Evolutionary conservation across 2,329 filamentous ascomycete species (phyloP).

Genomic region (Fusarium tanahbumbuense): DNA sequence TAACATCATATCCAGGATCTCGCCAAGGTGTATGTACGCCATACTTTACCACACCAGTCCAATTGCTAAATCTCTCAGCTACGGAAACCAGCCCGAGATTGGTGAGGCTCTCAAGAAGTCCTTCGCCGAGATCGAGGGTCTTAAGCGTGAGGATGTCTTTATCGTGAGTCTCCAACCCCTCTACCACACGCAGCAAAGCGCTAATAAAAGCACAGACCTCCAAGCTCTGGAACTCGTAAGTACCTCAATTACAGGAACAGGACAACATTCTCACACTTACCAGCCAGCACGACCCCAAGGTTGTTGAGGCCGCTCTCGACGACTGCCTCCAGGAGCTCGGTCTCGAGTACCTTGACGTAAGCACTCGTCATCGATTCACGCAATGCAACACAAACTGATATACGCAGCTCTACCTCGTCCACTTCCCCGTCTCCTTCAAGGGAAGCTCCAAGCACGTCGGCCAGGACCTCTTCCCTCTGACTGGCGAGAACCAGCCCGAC

Average conservation of each 20-base stretch:
- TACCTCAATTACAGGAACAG: accelerated
- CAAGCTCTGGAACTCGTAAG: constrained; percentile 70
- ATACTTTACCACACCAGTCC: background rate
- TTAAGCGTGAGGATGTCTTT: constrained; percentile 75
- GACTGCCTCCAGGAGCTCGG: constrained; percentile 74
- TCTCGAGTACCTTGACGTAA: constrained; percentile 74
- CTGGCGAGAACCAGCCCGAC: constrained; percentile 68
- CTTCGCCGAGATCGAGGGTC: constrained; percentile 76
- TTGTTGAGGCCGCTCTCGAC: constrained; percentile 69
- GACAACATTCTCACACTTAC: background rate
- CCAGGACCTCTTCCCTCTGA: constrained; percentile 61
- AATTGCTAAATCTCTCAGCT: constrained; percentile 45
- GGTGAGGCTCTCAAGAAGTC: constrained; percentile 54
- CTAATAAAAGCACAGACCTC: constrained; percentile 54
- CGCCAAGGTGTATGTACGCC: constrained; percentile 56
- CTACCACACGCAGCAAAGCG: background rate
- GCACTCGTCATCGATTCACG: background rate
- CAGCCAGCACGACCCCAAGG: constrained; percentile 53
- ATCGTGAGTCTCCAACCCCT: constrained; percentile 50
- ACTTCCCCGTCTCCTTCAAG: constrained; percentile 67
- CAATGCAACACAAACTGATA: background rate
- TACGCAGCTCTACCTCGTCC: constrained; percentile 68
- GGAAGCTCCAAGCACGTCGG: constrained; percentile 54
- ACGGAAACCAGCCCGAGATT: constrained; percentile 77
- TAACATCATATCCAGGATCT: constrained; percentile 53